Percentiles rank a stretch among this genome's conserved stretches.
phyloP scores from a whole-genome alignment of 495 filamentous ascomycete species.

The Ascodesmis nigricans region DNA sequence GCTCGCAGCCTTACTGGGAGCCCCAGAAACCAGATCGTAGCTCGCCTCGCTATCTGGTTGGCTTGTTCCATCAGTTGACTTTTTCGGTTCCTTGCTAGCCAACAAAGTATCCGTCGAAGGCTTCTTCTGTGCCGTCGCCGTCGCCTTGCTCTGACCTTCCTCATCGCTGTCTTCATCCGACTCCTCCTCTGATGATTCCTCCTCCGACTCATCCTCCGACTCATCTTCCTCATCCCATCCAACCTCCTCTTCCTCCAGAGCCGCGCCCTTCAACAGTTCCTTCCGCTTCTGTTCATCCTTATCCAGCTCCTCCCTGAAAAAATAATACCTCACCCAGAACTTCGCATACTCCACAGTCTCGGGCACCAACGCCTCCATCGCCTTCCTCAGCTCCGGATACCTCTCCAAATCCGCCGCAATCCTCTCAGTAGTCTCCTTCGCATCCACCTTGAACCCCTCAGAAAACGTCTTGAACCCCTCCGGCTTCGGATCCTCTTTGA shows the following conservation, averaged over 20 bases:
- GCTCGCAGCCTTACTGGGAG: conserved; percentile 14
- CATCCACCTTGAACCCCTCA: conserved; percentile 40
- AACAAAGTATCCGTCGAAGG: conserved; percentile 16
- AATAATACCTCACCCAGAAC: conserved; percentile 95
- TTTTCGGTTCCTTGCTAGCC: conserved; percentile 11
- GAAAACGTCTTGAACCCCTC: conserved; percentile 55
- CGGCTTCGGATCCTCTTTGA: conserved; percentile 57
- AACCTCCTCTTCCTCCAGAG: conserved; percentile 19
- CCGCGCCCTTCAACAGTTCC: conserved; percentile 56
- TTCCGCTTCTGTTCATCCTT: conserved; percentile 79
- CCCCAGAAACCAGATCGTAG: conserved; percentile 20
- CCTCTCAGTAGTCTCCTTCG: conserved; percentile 46
- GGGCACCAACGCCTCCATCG: conserved; percentile 92
- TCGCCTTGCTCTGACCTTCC: neutral
- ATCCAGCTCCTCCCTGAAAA: conserved; percentile 79
- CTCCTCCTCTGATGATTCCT: conserved; percentile 2
- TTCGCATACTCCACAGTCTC: conserved; percentile 65
- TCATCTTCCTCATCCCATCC: conserved; percentile 17
- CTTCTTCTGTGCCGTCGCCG: neutral
- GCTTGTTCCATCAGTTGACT: conserved; percentile 12
- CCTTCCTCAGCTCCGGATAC: conserved; percentile 65
- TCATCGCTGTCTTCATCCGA: conserved; percentile 1
- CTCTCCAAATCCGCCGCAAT: conserved; percentile 67
- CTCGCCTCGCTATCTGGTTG: conserved; percentile 21
- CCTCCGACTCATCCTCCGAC: conserved; percentile 14